Evolutionary conservation across 129 eudicot genomes (phyloP).

Genomic region (Artemisia annua): DNA sequence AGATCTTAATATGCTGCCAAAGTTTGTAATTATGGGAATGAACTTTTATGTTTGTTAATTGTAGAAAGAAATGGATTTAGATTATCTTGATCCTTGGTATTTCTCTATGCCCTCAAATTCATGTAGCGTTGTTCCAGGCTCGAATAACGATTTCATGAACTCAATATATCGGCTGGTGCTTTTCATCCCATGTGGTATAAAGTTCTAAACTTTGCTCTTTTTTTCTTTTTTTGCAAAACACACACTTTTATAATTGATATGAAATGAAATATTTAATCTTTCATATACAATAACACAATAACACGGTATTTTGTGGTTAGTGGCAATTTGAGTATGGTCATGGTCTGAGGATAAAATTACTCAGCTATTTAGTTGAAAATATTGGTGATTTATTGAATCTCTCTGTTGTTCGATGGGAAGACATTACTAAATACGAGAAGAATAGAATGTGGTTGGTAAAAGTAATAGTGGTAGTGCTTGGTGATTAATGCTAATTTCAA

Average conservation of each 20-base stretch:
- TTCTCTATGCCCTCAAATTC: slow-evolving; percentile 73
- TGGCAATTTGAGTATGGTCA: too few relatives aligned
- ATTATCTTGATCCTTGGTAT: slow-evolving; percentile 78
- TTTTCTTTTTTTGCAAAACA: neutral
- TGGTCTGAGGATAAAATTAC: too few relatives aligned
- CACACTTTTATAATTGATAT: too few relatives aligned
- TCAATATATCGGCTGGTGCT: slow-evolving; percentile 61
- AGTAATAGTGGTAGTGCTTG: too few relatives aligned
- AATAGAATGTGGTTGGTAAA: too few relatives aligned
- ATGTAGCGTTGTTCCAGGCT: slow-evolving; percentile 64
- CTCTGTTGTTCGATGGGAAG: too few relatives aligned
- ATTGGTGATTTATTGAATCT: too few relatives aligned
- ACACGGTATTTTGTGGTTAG: too few relatives aligned
- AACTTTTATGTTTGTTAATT: neutral
- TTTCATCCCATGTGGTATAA: slow-evolving; percentile 90
- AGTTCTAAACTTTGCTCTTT: neutral
- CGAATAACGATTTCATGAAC: slow-evolving; percentile 77
- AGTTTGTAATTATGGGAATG: neutral
- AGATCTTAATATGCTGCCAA: neutral
- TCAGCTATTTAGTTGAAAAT: too few relatives aligned
- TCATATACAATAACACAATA: slow-evolving; percentile 3
- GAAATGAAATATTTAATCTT: neutral
- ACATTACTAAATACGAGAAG: too few relatives aligned
- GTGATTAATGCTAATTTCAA: too few relatives aligned
- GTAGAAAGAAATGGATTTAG: slow-evolving; percentile 58